A percentile compares a stretch with the other conserved stretches of the same genome.
Conservation (phyloP, 2,329 filamentous ascomycete genomes). For the Hyphodiscus sp. region DNA sequence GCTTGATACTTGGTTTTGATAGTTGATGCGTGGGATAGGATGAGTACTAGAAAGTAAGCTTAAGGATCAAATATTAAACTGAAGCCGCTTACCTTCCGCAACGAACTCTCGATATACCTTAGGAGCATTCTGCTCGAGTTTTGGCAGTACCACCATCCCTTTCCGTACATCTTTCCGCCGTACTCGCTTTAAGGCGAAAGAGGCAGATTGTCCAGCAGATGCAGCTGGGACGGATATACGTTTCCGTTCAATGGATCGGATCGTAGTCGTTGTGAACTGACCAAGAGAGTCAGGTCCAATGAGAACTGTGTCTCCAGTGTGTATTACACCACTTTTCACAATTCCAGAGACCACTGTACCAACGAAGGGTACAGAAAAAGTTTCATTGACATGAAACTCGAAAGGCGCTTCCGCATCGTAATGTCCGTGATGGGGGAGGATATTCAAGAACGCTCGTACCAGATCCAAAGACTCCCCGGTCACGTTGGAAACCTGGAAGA, state of each 20-base stretch:
- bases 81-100: constrained; percentile 56
- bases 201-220: constrained; percentile 86
- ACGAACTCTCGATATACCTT: constrained; percentile 73
- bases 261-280: constrained; percentile 78
- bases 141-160: constrained; percentile 93
- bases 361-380: constrained; percentile 94
- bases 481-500: constrained; percentile 98
- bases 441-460: constrained; percentile 89
- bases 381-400: constrained; percentile 95
- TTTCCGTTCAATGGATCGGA: constrained; percentile 92
- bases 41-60: constrained; percentile 56
- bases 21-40: constrained; percentile 91
- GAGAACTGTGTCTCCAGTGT: constrained; percentile 82
- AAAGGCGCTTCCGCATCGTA: constrained; percentile 85
- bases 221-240: constrained; percentile 82
- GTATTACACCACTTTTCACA: constrained; percentile 79
- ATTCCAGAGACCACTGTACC: constrained; percentile 95
- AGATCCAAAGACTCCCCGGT: constrained; percentile 87
- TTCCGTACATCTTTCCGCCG: constrained; percentile 90
- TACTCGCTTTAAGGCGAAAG: constrained; percentile 82
- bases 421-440: constrained; percentile 87
- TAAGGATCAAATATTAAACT: not conserved
- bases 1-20: constrained; percentile 97
- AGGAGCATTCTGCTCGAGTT: constrained; percentile 62
- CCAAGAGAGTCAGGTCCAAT: constrained; percentile 88